These are phyloP conservation scores for Croton laevigatus DNA, from an alignment of 441 rosid species.

Conservation along the genomic window DNA sequence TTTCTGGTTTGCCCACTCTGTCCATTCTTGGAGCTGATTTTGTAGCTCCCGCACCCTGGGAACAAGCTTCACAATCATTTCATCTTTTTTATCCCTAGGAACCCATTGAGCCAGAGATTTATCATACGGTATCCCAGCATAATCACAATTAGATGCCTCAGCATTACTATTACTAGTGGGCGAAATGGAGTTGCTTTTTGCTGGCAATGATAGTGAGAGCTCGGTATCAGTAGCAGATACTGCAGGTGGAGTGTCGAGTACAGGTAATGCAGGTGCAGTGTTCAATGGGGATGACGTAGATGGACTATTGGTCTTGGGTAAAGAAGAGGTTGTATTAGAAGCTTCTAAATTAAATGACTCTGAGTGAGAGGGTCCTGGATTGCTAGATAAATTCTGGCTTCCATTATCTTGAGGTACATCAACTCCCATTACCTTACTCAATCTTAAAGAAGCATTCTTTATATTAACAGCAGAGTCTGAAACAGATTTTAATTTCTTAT, in stretches of 20 bases:
- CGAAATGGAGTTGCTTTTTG: conserved; percentile 38
- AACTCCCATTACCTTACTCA: conserved; percentile 48
- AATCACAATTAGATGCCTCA: conserved; percentile 29
- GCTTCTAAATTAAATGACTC: conserved; percentile 33
- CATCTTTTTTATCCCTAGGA: conserved; percentile 72
- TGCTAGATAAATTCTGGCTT: conserved; percentile 26
- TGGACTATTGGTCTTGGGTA: conserved; percentile 28
- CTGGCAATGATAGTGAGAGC: conserved; percentile 57
- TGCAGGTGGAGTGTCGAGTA: conserved; percentile 34
- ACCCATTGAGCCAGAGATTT: conserved; percentile 53
- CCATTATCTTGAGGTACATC: conserved; percentile 48
- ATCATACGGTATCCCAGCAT: conserved; percentile 47
- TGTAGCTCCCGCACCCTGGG: conserved; percentile 61
- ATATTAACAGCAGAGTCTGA: conserved; percentile 49
- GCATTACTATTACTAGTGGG: conserved; percentile 31
- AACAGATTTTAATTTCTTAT: conserved; percentile 55
- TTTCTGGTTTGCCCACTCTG: conserved; percentile 96
- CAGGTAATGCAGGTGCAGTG: conserved; percentile 35
- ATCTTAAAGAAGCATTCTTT: conserved; percentile 59
- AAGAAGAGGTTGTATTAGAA: conserved; percentile 25
- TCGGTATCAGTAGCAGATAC: conserved; percentile 52
- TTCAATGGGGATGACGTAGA: conserved; percentile 24
- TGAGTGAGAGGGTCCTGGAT: conserved; percentile 29
- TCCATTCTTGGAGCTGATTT: conserved; percentile 84
- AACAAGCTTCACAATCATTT: conserved; percentile 61